Evolutionary conservation across 1,139 yeast genomes (phyloP), one percentile per base, ranked within the genome.

Genomic region (Zygosaccharomyces sapae): DNA sequence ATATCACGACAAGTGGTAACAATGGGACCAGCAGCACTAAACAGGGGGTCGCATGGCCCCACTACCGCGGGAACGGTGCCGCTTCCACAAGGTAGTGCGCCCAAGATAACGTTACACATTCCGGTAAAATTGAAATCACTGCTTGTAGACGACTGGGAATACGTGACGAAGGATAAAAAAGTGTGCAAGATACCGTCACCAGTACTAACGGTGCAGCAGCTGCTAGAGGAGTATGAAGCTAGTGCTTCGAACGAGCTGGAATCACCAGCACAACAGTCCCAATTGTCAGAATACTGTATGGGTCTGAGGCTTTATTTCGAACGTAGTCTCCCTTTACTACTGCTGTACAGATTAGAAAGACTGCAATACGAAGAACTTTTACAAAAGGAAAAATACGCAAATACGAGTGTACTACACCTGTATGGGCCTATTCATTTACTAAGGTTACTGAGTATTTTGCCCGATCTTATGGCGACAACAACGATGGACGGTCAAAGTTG

Each of bases 101-200:
- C 78, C 8, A 86, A 81, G 54, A 71, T 84, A 30, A 66, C 70
- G 43, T 59, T 85, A 9, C 71, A 71, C 2, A 76, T 87, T 19
- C 86, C 92, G 0, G 80, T 81, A 47, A 69, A 73, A 37, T 71
- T 92, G 50, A 89, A 88, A 65, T 73, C 84, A 4, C 59, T 82
- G 5, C 70, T 92, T 38, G 95, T 90, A 1, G 90, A 88, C 61
- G 97, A 92, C 70, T 92, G 97, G 97, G 96, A 90, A 64, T 75
- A 73, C 56, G 76, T 90, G 42, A 88, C 97, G 1, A 86, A 86
- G 59, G 86, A 86, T 54, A 83, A 83, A 44, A 80, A 82, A 62
- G 64, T 87, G 30, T 76, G 86, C 5, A 68, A 75, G 22, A 65
- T 88, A 34, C 95, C 96, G 0, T 68, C 80, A 3, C 49, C 49